Evolutionary conservation across 352 stramenopile species (phyloP).

Genomic region (Globisporangium cystogenes): DNA sequence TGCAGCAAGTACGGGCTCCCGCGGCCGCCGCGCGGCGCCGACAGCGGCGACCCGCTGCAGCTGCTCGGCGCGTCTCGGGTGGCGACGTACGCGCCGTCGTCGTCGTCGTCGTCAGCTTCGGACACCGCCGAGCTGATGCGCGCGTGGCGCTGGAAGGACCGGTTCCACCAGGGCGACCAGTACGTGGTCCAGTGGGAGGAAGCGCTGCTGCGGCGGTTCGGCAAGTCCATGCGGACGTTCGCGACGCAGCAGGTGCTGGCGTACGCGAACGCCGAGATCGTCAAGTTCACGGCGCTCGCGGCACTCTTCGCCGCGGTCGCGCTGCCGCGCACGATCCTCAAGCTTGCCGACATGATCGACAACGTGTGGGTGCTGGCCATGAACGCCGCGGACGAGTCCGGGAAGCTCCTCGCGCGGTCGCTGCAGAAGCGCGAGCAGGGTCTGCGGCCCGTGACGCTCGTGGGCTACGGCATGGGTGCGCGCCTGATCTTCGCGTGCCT

Average conservation of each 20-base stretch:
- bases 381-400: slow-evolving; percentile 63
- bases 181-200: slow-evolving; percentile 83
- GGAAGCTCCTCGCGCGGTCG: slow-evolving; percentile 69
- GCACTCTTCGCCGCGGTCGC: slow-evolving; percentile 70
- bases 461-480: slow-evolving; percentile 89
- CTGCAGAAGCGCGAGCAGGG: slow-evolving; percentile 63
- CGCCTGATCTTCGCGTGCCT: slow-evolving; percentile 88
- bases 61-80: slow-evolving; percentile 22
- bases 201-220: slow-evolving; percentile 59
- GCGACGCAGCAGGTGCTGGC: slow-evolving; percentile 54
- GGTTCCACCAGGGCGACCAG: slow-evolving; percentile 75
- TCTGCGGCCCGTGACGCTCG: slow-evolving; percentile 80
- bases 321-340: slow-evolving; percentile 65
- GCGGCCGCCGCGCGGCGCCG: too few relatives aligned
- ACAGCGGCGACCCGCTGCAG: slow-evolving; percentile 41
- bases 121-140: slow-evolving; percentile 23
- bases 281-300: slow-evolving; percentile 72
- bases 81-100: neutral
- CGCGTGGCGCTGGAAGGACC: slow-evolving; percentile 81
- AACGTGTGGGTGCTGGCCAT: slow-evolving; percentile 83
- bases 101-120: neutral
- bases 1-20: slow-evolving; percentile 46
- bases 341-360: slow-evolving; percentile 74
- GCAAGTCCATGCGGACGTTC: slow-evolving; percentile 79
- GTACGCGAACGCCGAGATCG: slow-evolving; percentile 67